These are phyloP conservation scores for Kregervanrija delftensis DNA, from an alignment of 805 yeast genomes.

Conservation along the genomic window DNA sequence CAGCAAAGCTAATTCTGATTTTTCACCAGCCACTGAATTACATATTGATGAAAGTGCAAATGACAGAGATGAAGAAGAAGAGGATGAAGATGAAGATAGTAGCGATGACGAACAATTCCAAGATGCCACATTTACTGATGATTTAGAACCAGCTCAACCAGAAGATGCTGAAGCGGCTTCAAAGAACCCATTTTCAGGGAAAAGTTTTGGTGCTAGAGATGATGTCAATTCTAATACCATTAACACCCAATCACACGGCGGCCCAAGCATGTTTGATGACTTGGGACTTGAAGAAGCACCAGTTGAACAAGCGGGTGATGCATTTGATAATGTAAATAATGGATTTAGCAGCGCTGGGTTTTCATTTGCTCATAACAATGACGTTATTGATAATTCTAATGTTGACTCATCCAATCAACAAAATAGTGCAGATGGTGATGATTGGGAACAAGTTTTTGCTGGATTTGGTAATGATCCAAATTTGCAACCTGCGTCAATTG, in stretches of 20 bases:
- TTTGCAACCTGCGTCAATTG: conserved; percentile 13
- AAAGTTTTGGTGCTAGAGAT: background rate
- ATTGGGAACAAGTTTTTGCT: conserved; percentile 92
- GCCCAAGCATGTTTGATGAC: conserved; percentile 26
- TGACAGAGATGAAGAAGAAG: background rate
- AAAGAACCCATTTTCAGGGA: conserved; percentile 10
- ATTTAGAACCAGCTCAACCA: conserved; percentile 4
- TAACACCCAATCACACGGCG: conserved; percentile 10
- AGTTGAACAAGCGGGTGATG: conserved; percentile 14
- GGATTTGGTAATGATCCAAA: conserved; percentile 63
- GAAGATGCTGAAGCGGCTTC: conserved; percentile 1
- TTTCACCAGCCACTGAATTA: background rate
- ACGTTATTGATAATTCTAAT: conserved; percentile 4
- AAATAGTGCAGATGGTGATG: conserved; percentile 45
- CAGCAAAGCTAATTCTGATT: background rate
- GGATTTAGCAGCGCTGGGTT: conserved; percentile 16
- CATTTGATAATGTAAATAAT: conserved; percentile 16
- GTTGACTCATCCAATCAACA: background rate
- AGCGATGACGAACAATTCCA: conserved; percentile 11
- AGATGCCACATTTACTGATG: conserved; percentile 12
- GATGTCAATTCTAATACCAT: conserved; percentile 4
- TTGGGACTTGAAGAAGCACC: conserved; percentile 30
- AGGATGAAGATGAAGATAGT: conserved; percentile 2
- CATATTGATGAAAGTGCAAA: conserved; percentile 2
- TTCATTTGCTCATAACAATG: conserved; percentile 15